A percentile compares a stretch with the other conserved stretches of the same genome.
phyloP scores from a whole-genome alignment of 495 filamentous ascomycete species.

The Penicillium crystallinum region DNA sequence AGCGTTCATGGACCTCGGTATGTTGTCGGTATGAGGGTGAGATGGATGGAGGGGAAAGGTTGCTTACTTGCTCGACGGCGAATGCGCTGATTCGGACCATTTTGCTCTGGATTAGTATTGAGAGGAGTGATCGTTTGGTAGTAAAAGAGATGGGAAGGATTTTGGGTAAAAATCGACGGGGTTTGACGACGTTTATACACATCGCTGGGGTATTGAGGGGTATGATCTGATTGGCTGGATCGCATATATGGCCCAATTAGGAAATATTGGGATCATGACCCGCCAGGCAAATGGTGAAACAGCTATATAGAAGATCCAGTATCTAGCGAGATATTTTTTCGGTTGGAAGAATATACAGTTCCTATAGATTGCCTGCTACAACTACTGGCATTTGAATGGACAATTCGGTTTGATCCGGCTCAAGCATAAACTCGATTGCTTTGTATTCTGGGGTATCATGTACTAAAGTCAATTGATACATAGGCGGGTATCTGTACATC shows the following conservation, averaged over 20 bases:
- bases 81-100: constrained; percentile 74
- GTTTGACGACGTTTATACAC: neutral
- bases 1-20: neutral
- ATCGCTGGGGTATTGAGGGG: neutral
- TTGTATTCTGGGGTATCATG: neutral
- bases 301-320: neutral
- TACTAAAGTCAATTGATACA: neutral
- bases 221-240: neutral
- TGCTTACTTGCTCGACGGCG: constrained; percentile 64
- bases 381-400: neutral
- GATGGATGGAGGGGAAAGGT: neutral
- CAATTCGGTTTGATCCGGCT: neutral
- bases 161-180: neutral
- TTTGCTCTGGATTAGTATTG: neutral
- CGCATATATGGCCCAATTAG: constrained; percentile 2
- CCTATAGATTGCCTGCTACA: neutral
- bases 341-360: neutral
- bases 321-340: neutral
- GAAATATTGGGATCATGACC: neutral
- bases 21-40: neutral
- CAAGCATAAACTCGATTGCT: neutral
- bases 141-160: neutral
- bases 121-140: neutral
- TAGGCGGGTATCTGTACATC: neutral
- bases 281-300: neutral